phyloP scores from a whole-genome alignment of 441 rosid genomes.

The Populus hybrid region DNA sequence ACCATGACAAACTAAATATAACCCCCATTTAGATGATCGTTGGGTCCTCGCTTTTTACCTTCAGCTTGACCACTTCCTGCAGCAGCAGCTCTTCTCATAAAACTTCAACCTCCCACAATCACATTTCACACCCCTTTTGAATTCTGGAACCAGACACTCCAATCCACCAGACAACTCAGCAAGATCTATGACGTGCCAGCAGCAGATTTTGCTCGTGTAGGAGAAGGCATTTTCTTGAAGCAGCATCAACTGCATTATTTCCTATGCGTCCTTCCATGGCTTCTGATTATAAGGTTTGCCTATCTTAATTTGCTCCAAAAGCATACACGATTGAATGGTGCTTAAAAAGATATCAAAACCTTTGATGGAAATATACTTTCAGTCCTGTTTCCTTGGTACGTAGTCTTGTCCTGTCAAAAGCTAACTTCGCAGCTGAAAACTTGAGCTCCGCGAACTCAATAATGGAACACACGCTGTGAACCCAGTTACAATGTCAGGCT shows the following conservation, averaged over 20 bases:
- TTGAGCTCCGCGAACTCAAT: neutral
- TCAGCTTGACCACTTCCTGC: neutral
- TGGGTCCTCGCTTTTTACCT: neutral
- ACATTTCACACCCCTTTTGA: neutral
- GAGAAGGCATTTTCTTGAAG: constrained; percentile 46
- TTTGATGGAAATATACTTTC: too few relatives aligned
- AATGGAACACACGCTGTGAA: neutral
- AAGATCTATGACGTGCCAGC: neutral
- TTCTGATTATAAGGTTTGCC: constrained; percentile 31
- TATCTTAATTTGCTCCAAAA: neutral
- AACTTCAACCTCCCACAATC: neutral
- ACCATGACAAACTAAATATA: neutral
- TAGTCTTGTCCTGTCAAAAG: neutral
- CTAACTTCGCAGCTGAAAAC: neutral
- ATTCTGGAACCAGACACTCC: neutral
- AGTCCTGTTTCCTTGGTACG: too few relatives aligned
- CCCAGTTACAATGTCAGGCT: neutral
- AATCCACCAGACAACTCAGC: neutral
- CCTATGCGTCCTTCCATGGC: constrained; percentile 36
- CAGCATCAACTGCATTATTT: constrained; percentile 33
- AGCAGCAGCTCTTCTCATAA: constrained; percentile 1
- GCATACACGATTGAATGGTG: neutral
- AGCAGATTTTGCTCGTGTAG: constrained; percentile 39
- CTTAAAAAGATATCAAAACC: neutral
- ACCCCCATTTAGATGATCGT: constrained; percentile 1